Percentiles rank a stretch among this genome's conserved stretches.
phyloP scores from a whole-genome alignment of 805 yeast genomes.

The Kodamaea neixiangensis region DNA sequence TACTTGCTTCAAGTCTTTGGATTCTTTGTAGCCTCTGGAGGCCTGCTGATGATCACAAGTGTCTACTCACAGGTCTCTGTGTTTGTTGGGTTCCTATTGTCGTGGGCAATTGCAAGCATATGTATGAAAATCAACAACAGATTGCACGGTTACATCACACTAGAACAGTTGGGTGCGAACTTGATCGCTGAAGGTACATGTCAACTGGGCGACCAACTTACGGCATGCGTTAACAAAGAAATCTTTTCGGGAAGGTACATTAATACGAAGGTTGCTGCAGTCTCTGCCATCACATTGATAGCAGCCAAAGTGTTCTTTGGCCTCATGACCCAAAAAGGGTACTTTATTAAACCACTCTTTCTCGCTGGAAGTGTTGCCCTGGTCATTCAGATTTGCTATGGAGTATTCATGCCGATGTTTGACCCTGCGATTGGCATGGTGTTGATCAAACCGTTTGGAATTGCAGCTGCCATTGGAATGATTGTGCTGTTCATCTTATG shows the following conservation, averaged over 20 bases:
- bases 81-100: slow-evolving; percentile 18
- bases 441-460: slow-evolving; percentile 27
- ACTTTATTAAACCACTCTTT: slow-evolving; percentile 15
- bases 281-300: slow-evolving; percentile 25
- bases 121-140: slow-evolving; percentile 26
- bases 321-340: slow-evolving; percentile 7
- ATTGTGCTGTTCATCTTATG: slow-evolving; percentile 22
- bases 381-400: slow-evolving; percentile 26
- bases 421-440: slow-evolving; percentile 22
- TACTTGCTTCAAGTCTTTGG: slow-evolving; percentile 31
- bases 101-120: slow-evolving; percentile 27
- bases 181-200: slow-evolving; percentile 30
- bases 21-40: slow-evolving; percentile 30
- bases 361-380: slow-evolving; percentile 25
- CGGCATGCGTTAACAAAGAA: slow-evolving; percentile 20
- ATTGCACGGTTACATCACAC: slow-evolving; percentile 28
- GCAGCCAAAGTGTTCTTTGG: slow-evolving; percentile 27
- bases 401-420: slow-evolving; percentile 28
- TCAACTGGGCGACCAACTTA: slow-evolving; percentile 17
- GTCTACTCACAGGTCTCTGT: slow-evolving; percentile 17
- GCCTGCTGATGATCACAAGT: slow-evolving; percentile 23
- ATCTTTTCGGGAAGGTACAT: slow-evolving; percentile 31
- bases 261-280: slow-evolving; percentile 23
- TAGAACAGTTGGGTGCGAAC: slow-evolving; percentile 15
- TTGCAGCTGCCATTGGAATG: slow-evolving; percentile 24